These are phyloP conservation scores for Lagerstroemia speciosa DNA, from an alignment of 345 rosid genomes.

Conservation along the genomic window DNA sequence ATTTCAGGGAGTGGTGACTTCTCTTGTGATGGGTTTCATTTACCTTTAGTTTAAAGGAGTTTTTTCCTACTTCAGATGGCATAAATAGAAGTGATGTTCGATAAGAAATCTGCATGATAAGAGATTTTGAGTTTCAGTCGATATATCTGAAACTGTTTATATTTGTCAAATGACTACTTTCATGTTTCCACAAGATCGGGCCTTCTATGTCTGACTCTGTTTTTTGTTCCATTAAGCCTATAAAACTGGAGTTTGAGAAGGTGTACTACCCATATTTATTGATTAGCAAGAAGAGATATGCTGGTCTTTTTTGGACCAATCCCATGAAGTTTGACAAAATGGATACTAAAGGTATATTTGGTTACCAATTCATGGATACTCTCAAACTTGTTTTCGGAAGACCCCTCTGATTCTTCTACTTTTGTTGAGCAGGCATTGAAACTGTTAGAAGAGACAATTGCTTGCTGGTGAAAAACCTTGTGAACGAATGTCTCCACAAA, in stretches of 20 bases:
- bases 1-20: background rate
- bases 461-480: constrained; percentile 87
- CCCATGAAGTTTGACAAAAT: constrained; percentile 79
- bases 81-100: background rate
- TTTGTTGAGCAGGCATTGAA: constrained; percentile 65
- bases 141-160: too few species aligned
- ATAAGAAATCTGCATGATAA: background rate
- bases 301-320: constrained; percentile 92
- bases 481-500: constrained; percentile 86
- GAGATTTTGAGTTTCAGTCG: background rate
- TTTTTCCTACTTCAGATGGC: background rate
- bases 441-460: constrained; percentile 98
- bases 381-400: background rate
- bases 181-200: background rate
- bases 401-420: constrained; percentile 8
- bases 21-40: background rate
- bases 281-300: constrained; percentile 98
- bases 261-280: constrained; percentile 86
- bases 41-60: background rate
- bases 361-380: constrained; percentile 8
- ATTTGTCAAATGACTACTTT: too few species aligned
- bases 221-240: constrained; percentile 62
- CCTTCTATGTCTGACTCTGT: constrained; percentile 7
- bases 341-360: constrained; percentile 82
- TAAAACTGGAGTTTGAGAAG: constrained; percentile 97